phyloP scores from a whole-genome alignment of 2,329 filamentous ascomycete species.

The Monosporascus ibericus region DNA sequence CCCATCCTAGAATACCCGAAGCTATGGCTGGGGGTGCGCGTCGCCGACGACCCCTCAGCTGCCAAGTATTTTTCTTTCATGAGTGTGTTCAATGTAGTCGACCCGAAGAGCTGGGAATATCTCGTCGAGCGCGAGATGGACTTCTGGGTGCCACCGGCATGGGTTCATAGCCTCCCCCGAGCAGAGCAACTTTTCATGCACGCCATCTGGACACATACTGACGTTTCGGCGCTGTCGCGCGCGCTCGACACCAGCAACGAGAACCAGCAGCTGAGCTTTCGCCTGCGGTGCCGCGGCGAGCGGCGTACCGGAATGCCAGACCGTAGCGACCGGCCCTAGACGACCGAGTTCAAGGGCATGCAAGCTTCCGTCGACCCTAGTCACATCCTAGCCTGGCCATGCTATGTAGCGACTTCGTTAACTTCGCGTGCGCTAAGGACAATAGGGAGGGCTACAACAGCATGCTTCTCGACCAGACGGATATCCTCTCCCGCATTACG shows the following conservation, averaged over 20 bases:
- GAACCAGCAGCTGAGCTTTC: neutral
- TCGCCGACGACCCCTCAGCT: neutral
- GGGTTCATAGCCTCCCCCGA: neutral
- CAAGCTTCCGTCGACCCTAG: constrained; percentile 3
- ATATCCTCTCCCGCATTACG: neutral
- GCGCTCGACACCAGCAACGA: neutral
- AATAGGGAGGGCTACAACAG: neutral
- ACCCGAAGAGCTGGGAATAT: neutral
- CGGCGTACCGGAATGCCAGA: neutral
- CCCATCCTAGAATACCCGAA: neutral
- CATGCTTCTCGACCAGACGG: neutral
- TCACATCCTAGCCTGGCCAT: constrained; percentile 3
- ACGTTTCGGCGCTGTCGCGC: constrained; percentile 1
- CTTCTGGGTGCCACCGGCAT: neutral
- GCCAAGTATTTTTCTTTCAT: neutral
- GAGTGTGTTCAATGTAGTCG: neutral
- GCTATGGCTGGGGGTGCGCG: neutral
- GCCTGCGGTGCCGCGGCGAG: constrained; percentile 5
- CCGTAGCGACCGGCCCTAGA: neutral
- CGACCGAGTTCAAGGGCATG: constrained; percentile 14
- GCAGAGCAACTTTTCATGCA: constrained; percentile 3
- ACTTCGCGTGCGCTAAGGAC: neutral
- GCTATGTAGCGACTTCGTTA: constrained; percentile 1
- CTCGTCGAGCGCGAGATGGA: constrained; percentile 2
- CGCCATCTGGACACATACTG: constrained; percentile 7